A percentile compares a stretch with the other conserved stretches of the same genome.
phyloP scores from a whole-genome alignment of 495 filamentous ascomycete species.

The Coniosporium apollinis region DNA sequence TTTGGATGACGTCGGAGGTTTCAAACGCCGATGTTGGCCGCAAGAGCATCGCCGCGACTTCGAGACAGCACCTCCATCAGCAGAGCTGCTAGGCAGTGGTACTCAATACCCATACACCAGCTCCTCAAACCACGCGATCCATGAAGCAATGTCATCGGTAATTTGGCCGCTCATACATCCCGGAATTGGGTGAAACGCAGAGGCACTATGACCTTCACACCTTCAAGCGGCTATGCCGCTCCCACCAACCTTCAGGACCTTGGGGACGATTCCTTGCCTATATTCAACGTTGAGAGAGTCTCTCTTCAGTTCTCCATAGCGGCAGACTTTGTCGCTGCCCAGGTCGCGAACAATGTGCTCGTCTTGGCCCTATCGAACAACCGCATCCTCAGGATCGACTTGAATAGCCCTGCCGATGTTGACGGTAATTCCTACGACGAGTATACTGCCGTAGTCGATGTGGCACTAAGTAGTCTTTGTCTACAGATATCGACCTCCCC shows the following conservation, averaged over 20 bases:
- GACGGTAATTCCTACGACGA: constrained; percentile 74
- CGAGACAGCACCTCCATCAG: too few species aligned
- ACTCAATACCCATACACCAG: too few species aligned
- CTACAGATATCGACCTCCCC: constrained; percentile 87
- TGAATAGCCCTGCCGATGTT: constrained; percentile 85
- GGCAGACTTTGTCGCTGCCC: constrained; percentile 86
- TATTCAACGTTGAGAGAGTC: constrained; percentile 84
- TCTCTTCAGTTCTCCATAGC: constrained; percentile 82
- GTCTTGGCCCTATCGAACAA: constrained; percentile 77
- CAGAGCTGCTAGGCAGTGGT: too few species aligned
- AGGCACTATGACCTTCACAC: constrained; percentile 39
- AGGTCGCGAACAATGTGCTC: constrained; percentile 94
- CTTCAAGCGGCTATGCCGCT: constrained; percentile 36
- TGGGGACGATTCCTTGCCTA: constrained; percentile 49
- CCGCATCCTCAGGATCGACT: constrained; percentile 80
- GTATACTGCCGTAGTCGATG: constrained; percentile 7
- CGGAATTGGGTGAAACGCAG: too few species aligned
- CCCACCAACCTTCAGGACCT: constrained; percentile 37
- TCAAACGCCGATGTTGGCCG: too few species aligned
- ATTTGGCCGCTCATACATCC: too few species aligned
- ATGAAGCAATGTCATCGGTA: too few species aligned
- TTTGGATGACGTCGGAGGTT: too few species aligned
- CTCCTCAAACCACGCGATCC: too few species aligned
- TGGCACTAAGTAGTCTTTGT: not conserved
- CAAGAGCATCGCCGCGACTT: too few species aligned